A percentile compares a stretch with the other conserved stretches of the same genome.
phyloP scores from a whole-genome alignment of 345 rosid species.

The Geranium brycei region DNA sequence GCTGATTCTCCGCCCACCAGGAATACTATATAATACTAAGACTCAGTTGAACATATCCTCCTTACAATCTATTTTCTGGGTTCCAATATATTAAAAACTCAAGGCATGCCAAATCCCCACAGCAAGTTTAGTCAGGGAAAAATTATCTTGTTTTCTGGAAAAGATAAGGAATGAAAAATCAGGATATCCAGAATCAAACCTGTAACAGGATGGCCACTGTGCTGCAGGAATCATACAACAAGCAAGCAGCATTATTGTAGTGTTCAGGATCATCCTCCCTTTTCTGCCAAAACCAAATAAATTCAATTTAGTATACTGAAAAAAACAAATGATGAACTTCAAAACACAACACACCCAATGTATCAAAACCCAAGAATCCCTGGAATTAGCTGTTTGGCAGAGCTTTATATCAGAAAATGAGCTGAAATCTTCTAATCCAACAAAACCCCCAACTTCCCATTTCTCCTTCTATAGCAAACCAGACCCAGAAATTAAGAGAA shows the following conservation, averaged over 20 bases:
- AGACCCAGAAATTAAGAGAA: neutral
- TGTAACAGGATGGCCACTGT: slow-evolving; percentile 13
- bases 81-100: neutral
- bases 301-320: neutral
- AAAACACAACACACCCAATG: neutral
- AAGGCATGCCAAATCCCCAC: neutral
- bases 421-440: neutral
- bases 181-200: neutral
- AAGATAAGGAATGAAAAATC: neutral
- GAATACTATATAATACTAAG: neutral
- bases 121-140: neutral
- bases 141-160: neutral
- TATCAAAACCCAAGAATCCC: neutral
- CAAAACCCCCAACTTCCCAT: neutral
- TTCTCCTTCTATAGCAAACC: neutral
- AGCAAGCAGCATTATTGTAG: slow-evolving; percentile 6
- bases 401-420: no score
- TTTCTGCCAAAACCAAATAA: slow-evolving; percentile 5
- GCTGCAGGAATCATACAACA: slow-evolving; percentile 9
- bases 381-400: no score
- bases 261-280: slow-evolving; percentile 11
- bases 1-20: neutral
- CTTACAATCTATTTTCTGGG: neutral
- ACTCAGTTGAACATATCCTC: neutral
- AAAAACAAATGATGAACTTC: neutral